Evolutionary conservation across 2,329 filamentous ascomycete species (phyloP).

Genomic region (Pestalotiopsis sp.): DNA sequence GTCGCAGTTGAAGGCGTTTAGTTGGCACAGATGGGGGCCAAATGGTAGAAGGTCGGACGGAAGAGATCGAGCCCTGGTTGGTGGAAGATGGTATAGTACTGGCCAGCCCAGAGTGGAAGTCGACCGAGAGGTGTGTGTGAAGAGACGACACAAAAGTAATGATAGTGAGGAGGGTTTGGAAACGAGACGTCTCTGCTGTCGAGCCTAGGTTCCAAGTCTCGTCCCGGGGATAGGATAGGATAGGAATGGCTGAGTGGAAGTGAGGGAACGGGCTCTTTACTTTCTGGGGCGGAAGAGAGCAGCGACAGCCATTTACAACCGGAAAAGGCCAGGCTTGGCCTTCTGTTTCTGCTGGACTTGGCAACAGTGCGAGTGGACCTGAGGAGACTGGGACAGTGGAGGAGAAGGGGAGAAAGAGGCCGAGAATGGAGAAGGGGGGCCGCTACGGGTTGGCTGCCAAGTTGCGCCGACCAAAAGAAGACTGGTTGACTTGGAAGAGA

Average conservation of each 20-base stretch:
- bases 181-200: neutral
- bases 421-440: slow-evolving; percentile 20
- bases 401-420: slow-evolving; percentile 12
- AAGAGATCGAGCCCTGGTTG: neutral
- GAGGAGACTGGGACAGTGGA: slow-evolving; percentile 1
- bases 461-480: neutral
- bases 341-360: slow-evolving; percentile 5
- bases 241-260: neutral
- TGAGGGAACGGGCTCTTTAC: neutral
- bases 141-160: neutral
- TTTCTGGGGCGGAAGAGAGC: slow-evolving; percentile 1
- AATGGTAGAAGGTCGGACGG: neutral
- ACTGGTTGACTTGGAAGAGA: neutral
- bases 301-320: neutral
- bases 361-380: slow-evolving; percentile 10
- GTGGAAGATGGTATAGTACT: neutral
- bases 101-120: neutral
- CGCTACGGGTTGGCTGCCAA: slow-evolving; percentile 6
- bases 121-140: neutral
- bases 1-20: neutral
- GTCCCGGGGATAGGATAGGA: neutral
- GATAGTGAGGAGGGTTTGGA: neutral
- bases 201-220: neutral
- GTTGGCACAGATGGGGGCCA: neutral
- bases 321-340: slow-evolving; percentile 4